Evolutionary conservation across 2,329 filamentous ascomycete species (phyloP).

Genomic region (Cryoendolithus antarcticus): DNA sequence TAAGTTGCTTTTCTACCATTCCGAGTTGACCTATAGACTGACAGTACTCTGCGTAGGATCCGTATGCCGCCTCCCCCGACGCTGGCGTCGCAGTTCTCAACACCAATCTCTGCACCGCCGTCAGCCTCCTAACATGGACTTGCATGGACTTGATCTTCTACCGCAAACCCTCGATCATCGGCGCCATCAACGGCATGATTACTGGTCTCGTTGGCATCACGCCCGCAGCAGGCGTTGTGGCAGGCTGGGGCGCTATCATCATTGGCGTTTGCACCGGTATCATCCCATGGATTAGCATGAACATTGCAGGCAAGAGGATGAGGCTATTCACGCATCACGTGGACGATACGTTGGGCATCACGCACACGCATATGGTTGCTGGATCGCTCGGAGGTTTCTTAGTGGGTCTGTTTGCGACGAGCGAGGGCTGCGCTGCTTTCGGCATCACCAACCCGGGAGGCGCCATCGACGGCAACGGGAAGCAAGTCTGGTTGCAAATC

Average conservation of each 20-base stretch:
- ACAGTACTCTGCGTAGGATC: conserved; percentile 21
- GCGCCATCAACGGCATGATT: conserved; percentile 40
- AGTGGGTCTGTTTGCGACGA: conserved; percentile 36
- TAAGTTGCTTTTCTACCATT: not conserved
- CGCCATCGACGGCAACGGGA: conserved; percentile 39
- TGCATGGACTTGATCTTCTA: conserved; percentile 34
- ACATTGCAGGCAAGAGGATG: conserved; percentile 32
- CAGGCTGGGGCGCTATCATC: conserved; percentile 40
- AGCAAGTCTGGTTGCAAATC: conserved; percentile 38
- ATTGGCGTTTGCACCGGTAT: conserved; percentile 33
- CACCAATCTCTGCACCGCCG: conserved; percentile 38
- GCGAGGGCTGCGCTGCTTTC: conserved; percentile 35
- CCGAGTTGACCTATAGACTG: no score
- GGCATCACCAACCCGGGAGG: conserved; percentile 34
- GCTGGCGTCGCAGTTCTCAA: conserved; percentile 40
- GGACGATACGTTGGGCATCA: conserved; percentile 42
- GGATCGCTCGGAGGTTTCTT: conserved; percentile 35
- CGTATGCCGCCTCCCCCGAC: conserved; percentile 38
- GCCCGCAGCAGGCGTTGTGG: conserved; percentile 38
- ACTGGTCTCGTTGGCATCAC: conserved; percentile 42
- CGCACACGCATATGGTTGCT: conserved; percentile 37
- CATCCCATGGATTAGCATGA: conserved; percentile 39
- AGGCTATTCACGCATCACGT: conserved; percentile 47
- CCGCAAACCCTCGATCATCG: conserved; percentile 38
- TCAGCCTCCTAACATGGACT: conserved; percentile 37